Conservation (phyloP, 768 basidiomycete species). For the Krasilnikovozyma curviuscula region DNA sequence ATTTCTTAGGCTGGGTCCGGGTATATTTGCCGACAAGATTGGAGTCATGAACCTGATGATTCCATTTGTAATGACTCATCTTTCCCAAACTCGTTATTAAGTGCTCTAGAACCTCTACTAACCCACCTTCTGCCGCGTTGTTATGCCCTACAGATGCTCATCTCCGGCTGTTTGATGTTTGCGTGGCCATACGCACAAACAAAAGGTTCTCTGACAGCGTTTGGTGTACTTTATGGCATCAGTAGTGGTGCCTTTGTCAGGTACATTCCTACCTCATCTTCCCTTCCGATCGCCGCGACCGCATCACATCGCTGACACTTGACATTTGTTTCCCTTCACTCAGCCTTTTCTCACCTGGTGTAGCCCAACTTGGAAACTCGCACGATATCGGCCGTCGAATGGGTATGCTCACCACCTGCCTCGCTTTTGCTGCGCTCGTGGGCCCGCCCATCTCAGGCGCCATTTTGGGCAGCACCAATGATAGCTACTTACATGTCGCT, state of each 20-base stretch:
- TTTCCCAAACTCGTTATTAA: slow-evolving; percentile 6
- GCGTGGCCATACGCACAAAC: slow-evolving; percentile 4
- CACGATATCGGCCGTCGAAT: slow-evolving; percentile 6
- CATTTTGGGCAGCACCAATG: background rate
- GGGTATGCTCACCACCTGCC: slow-evolving; percentile 8
- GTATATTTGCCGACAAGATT: slow-evolving; percentile 1
- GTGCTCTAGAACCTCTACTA: background rate
- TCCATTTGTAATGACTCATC: background rate
- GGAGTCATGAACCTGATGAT: slow-evolving; percentile 9
- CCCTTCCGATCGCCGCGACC: too few species aligned
- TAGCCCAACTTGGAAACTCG: slow-evolving; percentile 10
- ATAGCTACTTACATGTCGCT: slow-evolving; percentile 2
- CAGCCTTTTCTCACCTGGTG: slow-evolving; percentile 6
- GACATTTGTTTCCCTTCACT: too few species aligned
- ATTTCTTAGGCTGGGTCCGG: slow-evolving; percentile 4
- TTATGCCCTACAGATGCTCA: background rate
- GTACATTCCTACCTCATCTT: too few species aligned
- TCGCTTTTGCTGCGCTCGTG: background rate
- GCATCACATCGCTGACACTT: too few species aligned
- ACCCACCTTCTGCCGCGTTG: background rate
- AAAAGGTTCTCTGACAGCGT: background rate
- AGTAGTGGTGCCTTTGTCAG: slow-evolving; percentile 6
- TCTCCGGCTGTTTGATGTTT: slow-evolving; percentile 1
- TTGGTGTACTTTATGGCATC: slow-evolving; percentile 1
- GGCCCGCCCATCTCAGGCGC: slow-evolving; percentile 10